Base-by-base conservation (phyloP, 306 rosid genomes). In the Quercus robur region DNA sequence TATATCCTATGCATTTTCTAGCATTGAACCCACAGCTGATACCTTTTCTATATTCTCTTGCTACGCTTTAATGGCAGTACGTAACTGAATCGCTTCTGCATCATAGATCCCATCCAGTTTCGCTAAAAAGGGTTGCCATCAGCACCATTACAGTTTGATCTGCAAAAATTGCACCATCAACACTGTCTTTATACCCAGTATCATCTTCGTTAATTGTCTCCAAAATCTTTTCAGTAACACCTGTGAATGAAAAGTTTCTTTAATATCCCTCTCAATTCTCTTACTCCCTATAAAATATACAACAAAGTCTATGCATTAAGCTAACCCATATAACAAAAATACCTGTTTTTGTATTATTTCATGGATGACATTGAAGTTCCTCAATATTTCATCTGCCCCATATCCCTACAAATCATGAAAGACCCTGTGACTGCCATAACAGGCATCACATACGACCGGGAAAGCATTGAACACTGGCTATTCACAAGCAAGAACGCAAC, bases 361-460 rank as follows among this genome's bases (percentile, higher is more conserved):
- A 92, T 92, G 95, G 96, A 90, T 14, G 95, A 89, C 14, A 82
- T 90, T 55, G 97, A 92, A 63, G 83, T 92, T 61, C 97, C 97
- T 77, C 81, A 84, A 20, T 93, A 81, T 64, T 93, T 90, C 75
- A 75, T 84, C 3, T 93, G 97, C 75, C 97, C 96, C 2, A 89
- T 93, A 10, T 90, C 96, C 31, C 91, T 93, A 0, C 91, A 89
- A 76, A 89, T 93, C 56, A 93, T 93, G 97, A 81, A 80, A 51
- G 97, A 93, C 49, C 97, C 97, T 2, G 97, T 93, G 6, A 93
- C 94, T 0, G 85, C 86, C 31, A 71, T 83, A 62, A 86, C 97
- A 9, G 97, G 97, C n/a, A 93, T 93, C 61, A 90, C 97, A 10
- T 93, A 93, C 35, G 94, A 93, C 25, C 54, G 97, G 4, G 94